A percentile compares a stretch with the other conserved stretches of the same genome.
Evolutionary conservation across 768 basidiomycete genomes (phyloP).

Genomic region (Boletus rex-veris): DNA sequence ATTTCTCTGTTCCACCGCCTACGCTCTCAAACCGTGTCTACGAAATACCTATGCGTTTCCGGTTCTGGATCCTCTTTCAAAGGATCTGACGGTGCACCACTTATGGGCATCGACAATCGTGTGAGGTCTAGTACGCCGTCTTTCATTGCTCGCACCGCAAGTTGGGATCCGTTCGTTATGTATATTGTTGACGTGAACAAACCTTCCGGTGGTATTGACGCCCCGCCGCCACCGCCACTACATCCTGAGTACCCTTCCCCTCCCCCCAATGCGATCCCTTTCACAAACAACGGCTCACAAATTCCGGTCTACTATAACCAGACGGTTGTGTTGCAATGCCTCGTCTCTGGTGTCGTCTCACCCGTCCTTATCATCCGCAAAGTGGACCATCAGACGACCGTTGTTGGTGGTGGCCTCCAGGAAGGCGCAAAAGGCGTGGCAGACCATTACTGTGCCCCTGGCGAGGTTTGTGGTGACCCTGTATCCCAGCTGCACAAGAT

Average conservation of each 20-base stretch:
- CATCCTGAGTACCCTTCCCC: conserved; percentile 90
- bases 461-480: conserved; percentile 89
- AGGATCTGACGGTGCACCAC: conserved; percentile 85
- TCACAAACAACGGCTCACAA: conserved; percentile 77
- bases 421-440: conserved; percentile 84
- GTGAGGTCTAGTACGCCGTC: conserved; percentile 72
- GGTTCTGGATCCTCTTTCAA: conserved; percentile 90
- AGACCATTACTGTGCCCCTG: conserved; percentile 76
- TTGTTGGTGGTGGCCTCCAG: conserved; percentile 86
- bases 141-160: conserved; percentile 85
- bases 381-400: conserved; percentile 86
- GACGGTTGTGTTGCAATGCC: conserved; percentile 90
- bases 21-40: conserved; percentile 92
- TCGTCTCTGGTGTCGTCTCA: conserved; percentile 90
- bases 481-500: conserved; percentile 96
- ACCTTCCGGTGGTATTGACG: conserved; percentile 71
- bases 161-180: conserved; percentile 96
- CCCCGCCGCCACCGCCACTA: conserved; percentile 75
- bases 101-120: conserved; percentile 77
- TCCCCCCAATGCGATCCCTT: conserved; percentile 85
- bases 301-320: conserved; percentile 97
- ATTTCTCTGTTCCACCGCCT: conserved; percentile 95
- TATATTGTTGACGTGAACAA: conserved; percentile 95
- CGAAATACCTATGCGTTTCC: conserved; percentile 94
- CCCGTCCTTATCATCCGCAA: conserved; percentile 93